These are phyloP conservation scores for Aspergillus niger DNA, from an alignment of 2,329 filamentous ascomycete species.

Conservation along the genomic window DNA sequence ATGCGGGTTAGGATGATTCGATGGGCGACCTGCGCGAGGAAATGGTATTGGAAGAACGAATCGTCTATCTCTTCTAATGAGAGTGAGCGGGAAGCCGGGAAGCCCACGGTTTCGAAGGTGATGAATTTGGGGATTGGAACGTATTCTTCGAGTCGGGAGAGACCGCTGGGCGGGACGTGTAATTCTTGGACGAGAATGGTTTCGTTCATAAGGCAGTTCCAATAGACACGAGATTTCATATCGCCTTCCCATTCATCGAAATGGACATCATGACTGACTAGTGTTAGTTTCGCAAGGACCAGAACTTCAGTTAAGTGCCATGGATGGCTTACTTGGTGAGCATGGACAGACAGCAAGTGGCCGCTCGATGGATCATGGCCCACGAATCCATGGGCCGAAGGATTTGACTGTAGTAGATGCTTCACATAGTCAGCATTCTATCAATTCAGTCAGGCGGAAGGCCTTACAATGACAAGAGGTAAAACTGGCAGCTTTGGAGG, in stretches of 20 bases:
- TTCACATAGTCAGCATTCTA: slow-evolving; percentile 13
- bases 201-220: slow-evolving; percentile 59
- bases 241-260: slow-evolving; percentile 57
- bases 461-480: slow-evolving; percentile 51
- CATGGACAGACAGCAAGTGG: slow-evolving; percentile 52
- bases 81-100: slow-evolving; percentile 33
- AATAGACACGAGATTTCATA: slow-evolving; percentile 59
- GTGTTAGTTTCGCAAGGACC: background rate
- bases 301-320: no score
- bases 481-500: slow-evolving; percentile 55
- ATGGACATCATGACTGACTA: slow-evolving; percentile 40
- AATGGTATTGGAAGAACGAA: slow-evolving; percentile 60
- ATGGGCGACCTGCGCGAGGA: slow-evolving; percentile 59
- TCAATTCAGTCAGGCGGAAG: background rate
- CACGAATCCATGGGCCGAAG: slow-evolving; percentile 57
- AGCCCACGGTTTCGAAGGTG: slow-evolving; percentile 42
- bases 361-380: slow-evolving; percentile 56
- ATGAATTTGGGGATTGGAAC: slow-evolving; percentile 58
- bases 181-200: slow-evolving; percentile 59
- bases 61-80: slow-evolving; percentile 50
- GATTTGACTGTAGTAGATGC: slow-evolving; percentile 54
- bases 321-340: slow-evolving; percentile 44
- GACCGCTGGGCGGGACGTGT: slow-evolving; percentile 53
- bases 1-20: slow-evolving; percentile 58
- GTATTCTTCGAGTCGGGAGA: slow-evolving; percentile 54